Conservation (phyloP, 306 rosid genomes). For the Adenanthera pavonina region DNA sequence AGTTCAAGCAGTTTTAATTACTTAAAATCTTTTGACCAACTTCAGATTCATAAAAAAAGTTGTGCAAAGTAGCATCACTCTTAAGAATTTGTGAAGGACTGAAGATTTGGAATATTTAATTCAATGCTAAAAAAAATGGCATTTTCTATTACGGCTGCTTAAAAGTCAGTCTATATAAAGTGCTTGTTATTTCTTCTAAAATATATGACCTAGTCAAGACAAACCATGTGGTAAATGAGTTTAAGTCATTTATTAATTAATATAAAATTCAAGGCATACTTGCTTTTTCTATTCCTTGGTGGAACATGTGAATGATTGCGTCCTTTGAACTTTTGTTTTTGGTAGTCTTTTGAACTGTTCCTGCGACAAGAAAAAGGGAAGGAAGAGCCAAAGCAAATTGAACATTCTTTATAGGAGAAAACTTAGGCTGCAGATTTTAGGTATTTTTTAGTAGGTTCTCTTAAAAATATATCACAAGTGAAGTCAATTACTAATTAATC, state of each 20-base stretch:
- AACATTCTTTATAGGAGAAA: too few species aligned
- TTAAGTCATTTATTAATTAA: not conserved
- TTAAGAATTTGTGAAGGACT: not conserved
- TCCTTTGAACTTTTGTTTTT: not conserved
- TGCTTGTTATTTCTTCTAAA: not conserved
- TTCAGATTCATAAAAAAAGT: not conserved
- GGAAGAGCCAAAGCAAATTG: not conserved
- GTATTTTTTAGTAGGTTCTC: too few species aligned
- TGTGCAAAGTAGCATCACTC: not conserved
- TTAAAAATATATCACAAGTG: not conserved
- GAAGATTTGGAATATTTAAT: constrained; percentile 5
- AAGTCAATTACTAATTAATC: not conserved
- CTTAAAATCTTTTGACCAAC: not conserved
- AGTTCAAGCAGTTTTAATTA: not conserved
- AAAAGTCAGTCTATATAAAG: not conserved
- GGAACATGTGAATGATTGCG: not conserved
- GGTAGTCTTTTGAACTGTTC: not conserved
- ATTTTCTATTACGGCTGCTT: not conserved
- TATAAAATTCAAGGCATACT: not conserved
- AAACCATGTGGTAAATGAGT: not conserved
- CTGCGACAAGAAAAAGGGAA: not conserved
- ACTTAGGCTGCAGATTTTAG: not conserved
- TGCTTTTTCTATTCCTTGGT: not conserved
- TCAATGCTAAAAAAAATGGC: not conserved
- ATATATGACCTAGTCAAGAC: not conserved